Percentiles rank a stretch among this genome's conserved stretches.
Evolutionary conservation across 768 basidiomycete species (phyloP).

Genomic region (Gloeophyllum trabeum): DNA sequence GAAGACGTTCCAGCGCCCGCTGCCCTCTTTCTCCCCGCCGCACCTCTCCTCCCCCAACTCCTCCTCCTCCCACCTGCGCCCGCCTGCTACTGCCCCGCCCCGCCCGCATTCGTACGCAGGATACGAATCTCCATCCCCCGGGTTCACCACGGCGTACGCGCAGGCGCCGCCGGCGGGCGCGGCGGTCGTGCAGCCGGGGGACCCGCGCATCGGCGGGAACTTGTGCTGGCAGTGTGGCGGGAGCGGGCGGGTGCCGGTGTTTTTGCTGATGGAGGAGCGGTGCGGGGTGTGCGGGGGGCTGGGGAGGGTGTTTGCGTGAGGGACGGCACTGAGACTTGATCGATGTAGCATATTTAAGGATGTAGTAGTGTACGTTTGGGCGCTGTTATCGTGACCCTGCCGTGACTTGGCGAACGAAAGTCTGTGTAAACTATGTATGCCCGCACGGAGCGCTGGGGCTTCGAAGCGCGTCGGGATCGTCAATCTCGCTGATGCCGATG

Average conservation of each 20-base stretch:
- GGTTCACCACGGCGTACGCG: not conserved
- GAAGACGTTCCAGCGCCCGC: conserved; percentile 9
- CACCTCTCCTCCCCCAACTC: conserved; percentile 26
- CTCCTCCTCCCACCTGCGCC: conserved; percentile 22
- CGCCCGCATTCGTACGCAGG: not conserved
- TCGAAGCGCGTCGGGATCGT: too few species aligned
- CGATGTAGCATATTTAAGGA: too few species aligned
- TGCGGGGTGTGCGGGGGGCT: conserved; percentile 56
- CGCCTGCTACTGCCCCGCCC: conserved; percentile 1
- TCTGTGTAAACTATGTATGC: too few species aligned
- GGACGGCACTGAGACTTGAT: too few species aligned
- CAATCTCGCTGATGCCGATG: too few species aligned
- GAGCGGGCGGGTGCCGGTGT: conserved; percentile 33
- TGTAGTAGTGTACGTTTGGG: too few species aligned
- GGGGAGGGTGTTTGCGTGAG: conserved; percentile 50
- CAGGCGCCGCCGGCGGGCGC: conserved; percentile 6
- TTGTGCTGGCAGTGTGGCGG: conserved; percentile 61
- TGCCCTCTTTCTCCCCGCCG: conserved; percentile 8
- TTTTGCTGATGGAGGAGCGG: conserved; percentile 39
- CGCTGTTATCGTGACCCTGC: too few species aligned
- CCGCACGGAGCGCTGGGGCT: too few species aligned
- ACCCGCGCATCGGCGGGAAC: conserved; percentile 57
- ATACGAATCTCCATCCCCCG: not conserved
- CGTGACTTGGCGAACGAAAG: too few species aligned
- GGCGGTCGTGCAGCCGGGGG: conserved; percentile 35